Evolutionary conservation across 192 early-diverging fungal genomes (phyloP), one percentile per base, ranked within the genome.

Genomic region (Entomortierella beljakovae): DNA sequence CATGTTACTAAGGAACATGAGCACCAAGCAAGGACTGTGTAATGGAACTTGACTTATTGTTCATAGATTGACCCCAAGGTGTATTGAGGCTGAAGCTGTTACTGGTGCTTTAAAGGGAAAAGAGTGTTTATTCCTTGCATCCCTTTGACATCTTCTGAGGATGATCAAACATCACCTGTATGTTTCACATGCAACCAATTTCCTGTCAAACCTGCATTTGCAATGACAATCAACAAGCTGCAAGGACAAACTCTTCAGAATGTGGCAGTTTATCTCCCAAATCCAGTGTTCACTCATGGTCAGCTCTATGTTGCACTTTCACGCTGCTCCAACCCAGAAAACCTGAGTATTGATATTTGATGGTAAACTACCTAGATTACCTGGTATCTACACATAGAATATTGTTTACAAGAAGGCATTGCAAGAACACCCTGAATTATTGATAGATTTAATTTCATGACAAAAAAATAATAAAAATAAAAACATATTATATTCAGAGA

Each of bases 31-130:
- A 6, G 71, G 71, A 9, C 50, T 81, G 1, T 73, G 80, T 43
- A 81, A 73, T 56, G 66, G 80, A 26, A 81, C 56, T 55, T 2
- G 51, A 2, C 29, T 81, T 11, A 54, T 70, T 32, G 48, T 66
- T 10, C 54, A 46, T 2, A 18, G 18, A 29, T 57, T 72, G n/a
- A 22, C 28, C 29, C 22, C 6, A 23, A 31, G 52, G 23, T 57
- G 20, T 25, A 68, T 81, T 8, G 40, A 51, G 25, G 80, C 64
- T 10, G 31, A 54, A 29, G 42, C 67, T 16, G 16, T 56, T 13
- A 56, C 49, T 8, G 71, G 67, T 10, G 18, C 33, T 2, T 26
- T 57, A 51, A 15, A 22, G 57, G 71, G 67, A 18, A 53, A 10
- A 25, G 10, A 29, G 65, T 51, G 10, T 59, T 62, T 29, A 66